Percentiles rank a stretch among this genome's conserved stretches.
Evolutionary conservation across 345 rosid genomes (phyloP).

Genomic region (Dimocarpus longan): DNA sequence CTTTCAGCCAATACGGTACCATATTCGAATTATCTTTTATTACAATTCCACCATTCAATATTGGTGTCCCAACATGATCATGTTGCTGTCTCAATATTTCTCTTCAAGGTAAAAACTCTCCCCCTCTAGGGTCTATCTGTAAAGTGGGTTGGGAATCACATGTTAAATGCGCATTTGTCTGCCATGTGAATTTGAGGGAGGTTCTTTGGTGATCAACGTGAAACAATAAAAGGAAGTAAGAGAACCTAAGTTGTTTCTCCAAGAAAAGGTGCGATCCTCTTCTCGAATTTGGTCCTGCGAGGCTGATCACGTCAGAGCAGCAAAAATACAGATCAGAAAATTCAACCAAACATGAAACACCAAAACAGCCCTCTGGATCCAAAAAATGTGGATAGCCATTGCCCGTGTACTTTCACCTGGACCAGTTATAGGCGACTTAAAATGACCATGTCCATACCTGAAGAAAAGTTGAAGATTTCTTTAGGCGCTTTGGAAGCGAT

Average conservation of each 20-base stretch:
- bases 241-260: background rate
- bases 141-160: background rate
- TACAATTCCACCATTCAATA: too few relatives aligned
- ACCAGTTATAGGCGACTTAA: too few relatives aligned
- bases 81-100: background rate
- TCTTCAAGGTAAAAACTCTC: background rate
- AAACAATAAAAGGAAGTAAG: too few relatives aligned
- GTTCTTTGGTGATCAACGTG: background rate
- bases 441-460: too few relatives aligned
- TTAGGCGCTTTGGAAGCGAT: slow-evolving; percentile 17
- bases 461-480: slow-evolving; percentile 2
- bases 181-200: background rate
- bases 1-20: too few relatives aligned
- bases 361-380: background rate
- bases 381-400: background rate
- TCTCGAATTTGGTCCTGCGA: background rate
- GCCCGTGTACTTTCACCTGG: background rate
- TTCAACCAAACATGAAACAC: background rate
- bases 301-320: background rate
- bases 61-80: too few relatives aligned
- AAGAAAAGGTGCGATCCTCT: background rate
- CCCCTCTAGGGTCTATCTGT: background rate
- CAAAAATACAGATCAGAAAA: background rate
- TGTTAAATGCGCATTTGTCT: background rate
- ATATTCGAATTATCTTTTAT: background rate